Conservation (phyloP, 169 alveolate species). For the Sarcocystis neurona region DNA sequence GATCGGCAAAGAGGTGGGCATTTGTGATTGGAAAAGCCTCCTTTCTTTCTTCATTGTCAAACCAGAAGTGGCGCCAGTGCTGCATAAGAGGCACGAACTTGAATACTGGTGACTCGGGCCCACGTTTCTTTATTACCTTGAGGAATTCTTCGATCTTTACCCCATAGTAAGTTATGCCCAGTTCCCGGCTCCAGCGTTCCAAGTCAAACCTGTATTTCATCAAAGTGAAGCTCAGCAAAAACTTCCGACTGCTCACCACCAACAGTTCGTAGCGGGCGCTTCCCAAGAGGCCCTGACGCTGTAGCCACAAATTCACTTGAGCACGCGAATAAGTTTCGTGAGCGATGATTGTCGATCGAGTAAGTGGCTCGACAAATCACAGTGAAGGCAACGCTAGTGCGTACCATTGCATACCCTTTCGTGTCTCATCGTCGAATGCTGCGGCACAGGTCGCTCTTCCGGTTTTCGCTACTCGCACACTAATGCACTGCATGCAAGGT, state of each 20-base stretch:
- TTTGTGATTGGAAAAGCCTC: slow-evolving; percentile 71
- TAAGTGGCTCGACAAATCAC: neutral
- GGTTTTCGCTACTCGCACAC: neutral
- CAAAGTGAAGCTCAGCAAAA: neutral
- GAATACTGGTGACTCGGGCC: slow-evolving; percentile 76
- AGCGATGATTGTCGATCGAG: too few species aligned
- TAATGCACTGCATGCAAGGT: too few species aligned
- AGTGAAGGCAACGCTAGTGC: too few species aligned
- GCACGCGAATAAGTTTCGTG: too few species aligned
- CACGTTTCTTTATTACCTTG: slow-evolving; percentile 71
- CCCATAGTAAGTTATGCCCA: slow-evolving; percentile 72
- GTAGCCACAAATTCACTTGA: too few species aligned
- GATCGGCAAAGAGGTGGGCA: slow-evolving; percentile 68
- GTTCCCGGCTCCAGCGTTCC: slow-evolving; percentile 72
- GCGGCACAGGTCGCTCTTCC: too few species aligned
- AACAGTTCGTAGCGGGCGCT: neutral
- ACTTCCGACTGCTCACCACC: neutral
- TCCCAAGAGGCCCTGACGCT: too few species aligned
- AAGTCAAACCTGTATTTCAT: slow-evolving; percentile 48
- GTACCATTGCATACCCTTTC: too few species aligned
- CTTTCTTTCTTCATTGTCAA: slow-evolving; percentile 66
- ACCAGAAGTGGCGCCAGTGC: slow-evolving; percentile 75
- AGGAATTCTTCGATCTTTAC: slow-evolving; percentile 72
- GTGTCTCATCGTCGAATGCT: too few species aligned
- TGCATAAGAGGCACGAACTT: slow-evolving; percentile 77